A percentile compares a stretch with the other conserved stretches of the same genome.
phyloP scores from a whole-genome alignment of 768 basidiomycete genomes.

The Boletales sp. region DNA sequence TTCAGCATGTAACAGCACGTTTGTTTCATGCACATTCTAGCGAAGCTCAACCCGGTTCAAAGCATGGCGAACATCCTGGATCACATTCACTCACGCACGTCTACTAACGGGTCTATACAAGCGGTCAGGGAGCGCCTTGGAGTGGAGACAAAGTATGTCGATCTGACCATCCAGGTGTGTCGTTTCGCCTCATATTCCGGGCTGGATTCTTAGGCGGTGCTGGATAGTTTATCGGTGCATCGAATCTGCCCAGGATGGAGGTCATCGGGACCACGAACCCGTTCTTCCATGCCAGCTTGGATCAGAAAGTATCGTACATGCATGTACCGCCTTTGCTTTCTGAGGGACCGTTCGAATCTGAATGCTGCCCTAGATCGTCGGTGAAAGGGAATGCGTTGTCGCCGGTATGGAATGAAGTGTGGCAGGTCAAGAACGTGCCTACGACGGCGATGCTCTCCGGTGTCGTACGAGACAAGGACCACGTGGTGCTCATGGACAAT shows the following conservation, averaged over 20 bases:
- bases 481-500: constrained; percentile 53
- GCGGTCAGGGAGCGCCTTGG: constrained; percentile 31
- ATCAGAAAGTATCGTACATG: constrained; percentile 63
- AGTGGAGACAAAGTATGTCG: constrained; percentile 46
- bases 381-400: constrained; percentile 52
- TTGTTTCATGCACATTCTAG: neutral
- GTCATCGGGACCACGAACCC: constrained; percentile 62
- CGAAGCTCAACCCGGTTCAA: constrained; percentile 13
- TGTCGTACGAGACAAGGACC: constrained; percentile 69
- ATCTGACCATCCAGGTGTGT: constrained; percentile 53
- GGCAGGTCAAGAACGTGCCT: constrained; percentile 74
- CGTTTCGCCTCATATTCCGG: neutral
- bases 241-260: constrained; percentile 67
- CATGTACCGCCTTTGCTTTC: constrained; percentile 30
- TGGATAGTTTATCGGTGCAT: constrained; percentile 65
- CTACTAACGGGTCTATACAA: constrained; percentile 21
- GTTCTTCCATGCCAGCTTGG: constrained; percentile 67
- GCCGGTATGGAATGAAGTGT: constrained; percentile 76
- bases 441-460: constrained; percentile 54
- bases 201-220: constrained; percentile 3
- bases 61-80: constrained; percentile 13
- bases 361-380: constrained; percentile 47
- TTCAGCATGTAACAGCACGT: neutral
- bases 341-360: neutral
- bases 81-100: constrained; percentile 1